These are phyloP conservation scores for Penicillium turbatum DNA, from an alignment of 495 filamentous ascomycete species.

Conservation along the genomic window DNA sequence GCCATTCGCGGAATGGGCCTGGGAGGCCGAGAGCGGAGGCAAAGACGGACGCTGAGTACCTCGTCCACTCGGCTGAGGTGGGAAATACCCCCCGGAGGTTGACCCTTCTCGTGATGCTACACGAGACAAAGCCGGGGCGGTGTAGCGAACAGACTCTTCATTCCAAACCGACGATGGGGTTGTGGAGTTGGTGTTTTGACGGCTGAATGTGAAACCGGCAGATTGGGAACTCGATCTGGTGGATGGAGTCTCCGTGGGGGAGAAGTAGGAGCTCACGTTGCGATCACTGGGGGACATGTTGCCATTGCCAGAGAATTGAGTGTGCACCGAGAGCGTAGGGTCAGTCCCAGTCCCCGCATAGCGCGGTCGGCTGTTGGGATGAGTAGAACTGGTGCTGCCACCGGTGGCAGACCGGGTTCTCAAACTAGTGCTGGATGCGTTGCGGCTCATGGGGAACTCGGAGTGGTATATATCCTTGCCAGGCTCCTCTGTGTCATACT, in stretches of 20 bases:
- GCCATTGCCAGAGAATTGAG: constrained; percentile 50
- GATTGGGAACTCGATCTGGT: constrained; percentile 76
- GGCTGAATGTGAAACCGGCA: constrained; percentile 69
- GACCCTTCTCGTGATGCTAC: constrained; percentile 73
- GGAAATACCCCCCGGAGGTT: constrained; percentile 53
- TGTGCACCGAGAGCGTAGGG: constrained; percentile 66
- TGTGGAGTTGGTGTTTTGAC: constrained; percentile 52
- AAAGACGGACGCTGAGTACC: constrained; percentile 73
- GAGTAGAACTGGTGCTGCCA: constrained; percentile 54
- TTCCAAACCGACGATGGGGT: constrained; percentile 54
- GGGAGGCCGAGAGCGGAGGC: constrained; percentile 63
- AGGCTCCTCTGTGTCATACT: constrained; percentile 78
- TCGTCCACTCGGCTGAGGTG: constrained; percentile 53
- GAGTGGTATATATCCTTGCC: constrained; percentile 42
- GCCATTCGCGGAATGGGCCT: constrained; percentile 51
- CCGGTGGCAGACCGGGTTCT: constrained; percentile 75
- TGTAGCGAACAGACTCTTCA: constrained; percentile 74
- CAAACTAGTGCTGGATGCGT: constrained; percentile 74
- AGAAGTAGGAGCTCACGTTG: constrained; percentile 79
- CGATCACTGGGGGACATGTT: constrained; percentile 50
- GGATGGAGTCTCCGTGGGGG: constrained; percentile 83
- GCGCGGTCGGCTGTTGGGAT: constrained; percentile 53
- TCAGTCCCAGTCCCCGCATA: constrained; percentile 64
- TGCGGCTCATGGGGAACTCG: constrained; percentile 62
- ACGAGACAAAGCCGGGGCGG: constrained; percentile 79